A percentile compares a stretch with the other conserved stretches of the same genome.
phyloP scores from a whole-genome alignment of 192 early-diverging fungal species.

The Mortierella claussenii region DNA sequence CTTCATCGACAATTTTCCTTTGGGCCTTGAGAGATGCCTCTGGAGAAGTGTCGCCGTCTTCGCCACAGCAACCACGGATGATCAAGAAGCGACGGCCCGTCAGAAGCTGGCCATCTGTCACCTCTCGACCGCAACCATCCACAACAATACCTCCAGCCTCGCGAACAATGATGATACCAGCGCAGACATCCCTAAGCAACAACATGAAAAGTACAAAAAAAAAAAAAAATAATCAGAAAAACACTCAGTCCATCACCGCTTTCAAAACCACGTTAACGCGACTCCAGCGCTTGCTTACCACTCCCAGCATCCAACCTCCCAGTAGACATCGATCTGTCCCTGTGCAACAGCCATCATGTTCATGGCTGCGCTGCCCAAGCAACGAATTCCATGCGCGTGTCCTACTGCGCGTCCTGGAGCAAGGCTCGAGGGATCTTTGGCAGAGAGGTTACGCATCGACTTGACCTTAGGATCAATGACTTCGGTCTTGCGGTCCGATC shows the following conservation, averaged over 20 bases:
- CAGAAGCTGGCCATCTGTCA: slow-evolving; percentile 50
- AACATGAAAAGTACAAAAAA: neutral
- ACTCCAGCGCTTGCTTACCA: too few species aligned
- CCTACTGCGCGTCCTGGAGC: slow-evolving; percentile 53
- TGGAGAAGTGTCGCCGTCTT: slow-evolving; percentile 40
- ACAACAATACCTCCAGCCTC: slow-evolving; percentile 89
- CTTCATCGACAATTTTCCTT: slow-evolving; percentile 62
- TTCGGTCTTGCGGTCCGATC: slow-evolving; percentile 69
- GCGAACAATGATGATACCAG: slow-evolving; percentile 82
- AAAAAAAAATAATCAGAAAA: too few species aligned
- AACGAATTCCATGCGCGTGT: slow-evolving; percentile 77
- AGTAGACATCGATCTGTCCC: slow-evolving; percentile 88
- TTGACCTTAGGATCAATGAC: slow-evolving; percentile 75
- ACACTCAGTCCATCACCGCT: too few species aligned
- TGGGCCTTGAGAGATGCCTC: slow-evolving; percentile 55
- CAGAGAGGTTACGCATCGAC: slow-evolving; percentile 73
- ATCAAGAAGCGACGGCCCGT: slow-evolving; percentile 65
- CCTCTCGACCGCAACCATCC: slow-evolving; percentile 57
- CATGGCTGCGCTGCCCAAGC: slow-evolving; percentile 81
- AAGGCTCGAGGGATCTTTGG: slow-evolving; percentile 54
- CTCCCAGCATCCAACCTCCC: slow-evolving; percentile 87
- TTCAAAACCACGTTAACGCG: too few species aligned
- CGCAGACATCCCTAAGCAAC: slow-evolving; percentile 94
- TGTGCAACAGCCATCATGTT: slow-evolving; percentile 84
- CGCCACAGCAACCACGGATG: slow-evolving; percentile 56